These are phyloP conservation scores for Phylloporus sp. DNA, from an alignment of 1,284 basidiomycete species.

Conservation along the genomic window DNA sequence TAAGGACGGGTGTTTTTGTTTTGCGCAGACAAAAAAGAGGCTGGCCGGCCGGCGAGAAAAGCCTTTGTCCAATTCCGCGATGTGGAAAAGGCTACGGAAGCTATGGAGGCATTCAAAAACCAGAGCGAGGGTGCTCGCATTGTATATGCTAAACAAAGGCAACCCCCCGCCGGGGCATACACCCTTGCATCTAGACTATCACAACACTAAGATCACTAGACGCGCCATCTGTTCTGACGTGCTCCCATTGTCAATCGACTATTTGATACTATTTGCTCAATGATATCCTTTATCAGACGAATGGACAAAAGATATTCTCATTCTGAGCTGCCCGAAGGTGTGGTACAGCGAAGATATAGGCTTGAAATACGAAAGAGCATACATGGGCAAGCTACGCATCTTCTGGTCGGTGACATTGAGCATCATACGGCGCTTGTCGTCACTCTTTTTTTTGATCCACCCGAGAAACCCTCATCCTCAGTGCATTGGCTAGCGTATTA, in stretches of 20 bases:
- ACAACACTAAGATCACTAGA: constrained; percentile 14
- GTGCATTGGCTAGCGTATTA: no score
- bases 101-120: constrained; percentile 28
- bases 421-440: no score
- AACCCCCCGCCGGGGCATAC: constrained; percentile 3
- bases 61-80: constrained; percentile 33
- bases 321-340: no score
- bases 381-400: no score
- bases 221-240: neutral
- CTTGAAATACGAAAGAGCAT: no score
- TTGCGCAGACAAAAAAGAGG: constrained; percentile 13
- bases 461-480: no score
- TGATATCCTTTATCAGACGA: constrained; percentile 7
- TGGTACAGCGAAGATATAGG: no score
- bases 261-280: constrained; percentile 8
- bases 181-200: constrained; percentile 28
- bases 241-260: neutral
- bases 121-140: constrained; percentile 7
- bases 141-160: constrained; percentile 26
- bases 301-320: no score
- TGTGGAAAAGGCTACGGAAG: constrained; percentile 23
- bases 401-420: no score
- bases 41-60: neutral
- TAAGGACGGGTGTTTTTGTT: constrained; percentile 6
- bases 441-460: no score